These are phyloP conservation scores for Debaryomyces coudertii DNA, from an alignment of 1,139 yeast genomes.

Conservation along the genomic window DNA sequence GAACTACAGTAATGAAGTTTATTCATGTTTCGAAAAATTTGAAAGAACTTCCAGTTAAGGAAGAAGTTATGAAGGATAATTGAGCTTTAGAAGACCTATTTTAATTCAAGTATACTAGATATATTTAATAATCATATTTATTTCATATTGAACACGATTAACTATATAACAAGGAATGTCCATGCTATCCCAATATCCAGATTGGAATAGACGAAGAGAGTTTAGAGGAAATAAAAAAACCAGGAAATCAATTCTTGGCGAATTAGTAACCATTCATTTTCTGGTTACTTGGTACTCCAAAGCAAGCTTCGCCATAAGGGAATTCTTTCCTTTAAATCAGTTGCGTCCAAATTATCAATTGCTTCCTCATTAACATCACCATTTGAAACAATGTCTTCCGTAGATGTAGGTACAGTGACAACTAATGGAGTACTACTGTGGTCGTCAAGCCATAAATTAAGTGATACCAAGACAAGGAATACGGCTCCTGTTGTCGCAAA, in stretches of 20 bases:
- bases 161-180: background rate
- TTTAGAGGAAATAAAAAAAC: background rate
- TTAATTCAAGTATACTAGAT: slow-evolving; percentile 8
- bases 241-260: background rate
- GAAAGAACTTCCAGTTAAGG: slow-evolving; percentile 31
- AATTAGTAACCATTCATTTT: background rate
- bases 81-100: background rate
- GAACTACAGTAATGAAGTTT: slow-evolving; percentile 64
- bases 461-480: slow-evolving; percentile 32
- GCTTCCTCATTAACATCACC: background rate
- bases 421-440: background rate
- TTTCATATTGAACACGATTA: background rate
- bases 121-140: background rate
- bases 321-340: background rate
- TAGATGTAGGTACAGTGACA: background rate
- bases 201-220: background rate
- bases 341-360: background rate
- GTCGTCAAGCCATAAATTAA: slow-evolving; percentile 30
- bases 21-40: slow-evolving; percentile 37
- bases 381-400: background rate
- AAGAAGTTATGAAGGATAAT: slow-evolving; percentile 25
- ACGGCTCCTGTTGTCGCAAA: slow-evolving; percentile 41
- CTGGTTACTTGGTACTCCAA: slow-evolving; percentile 6
- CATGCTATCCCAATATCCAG: background rate
- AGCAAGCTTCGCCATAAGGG: slow-evolving; percentile 7